Evolutionary conservation across 2,329 filamentous ascomycete species (phyloP).

Genomic region (Albophoma yamanashiensis): DNA sequence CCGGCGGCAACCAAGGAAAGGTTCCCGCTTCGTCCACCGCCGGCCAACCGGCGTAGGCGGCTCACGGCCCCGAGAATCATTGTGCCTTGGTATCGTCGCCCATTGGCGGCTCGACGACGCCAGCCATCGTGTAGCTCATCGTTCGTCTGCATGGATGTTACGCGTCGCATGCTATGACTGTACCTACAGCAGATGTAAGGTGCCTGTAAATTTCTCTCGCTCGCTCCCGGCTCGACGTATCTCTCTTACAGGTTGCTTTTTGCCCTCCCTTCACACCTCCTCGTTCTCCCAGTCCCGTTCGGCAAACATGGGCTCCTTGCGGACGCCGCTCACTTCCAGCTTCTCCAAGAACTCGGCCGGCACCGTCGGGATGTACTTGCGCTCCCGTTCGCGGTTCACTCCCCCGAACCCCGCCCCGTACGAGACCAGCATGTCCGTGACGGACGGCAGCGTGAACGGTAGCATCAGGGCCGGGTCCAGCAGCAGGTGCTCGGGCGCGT

Average conservation of each 20-base stretch:
- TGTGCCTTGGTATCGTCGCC: neutral
- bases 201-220: neutral
- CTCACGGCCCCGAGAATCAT: neutral
- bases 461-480: conserved; percentile 86
- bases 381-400: conserved; percentile 78
- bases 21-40: neutral
- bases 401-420: conserved; percentile 94
- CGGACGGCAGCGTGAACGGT: conserved; percentile 89
- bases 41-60: neutral
- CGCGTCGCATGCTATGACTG: neutral
- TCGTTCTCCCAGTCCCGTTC: conserved; percentile 60
- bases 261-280: conserved; percentile 31
- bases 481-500: conserved; percentile 64
- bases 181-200: neutral
- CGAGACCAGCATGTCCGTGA: conserved; percentile 92
- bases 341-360: conserved; percentile 88
- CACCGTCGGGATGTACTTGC: conserved; percentile 93
- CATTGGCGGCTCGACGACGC: neutral
- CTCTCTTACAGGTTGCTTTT: neutral
- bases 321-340: conserved; percentile 54
- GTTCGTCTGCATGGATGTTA: neutral
- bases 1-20: neutral
- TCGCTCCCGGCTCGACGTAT: neutral
- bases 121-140: neutral
- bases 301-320: conserved; percentile 45